phyloP scores from a whole-genome alignment of 1,284 basidiomycete species.

The Apiotrichum brassicae region DNA sequence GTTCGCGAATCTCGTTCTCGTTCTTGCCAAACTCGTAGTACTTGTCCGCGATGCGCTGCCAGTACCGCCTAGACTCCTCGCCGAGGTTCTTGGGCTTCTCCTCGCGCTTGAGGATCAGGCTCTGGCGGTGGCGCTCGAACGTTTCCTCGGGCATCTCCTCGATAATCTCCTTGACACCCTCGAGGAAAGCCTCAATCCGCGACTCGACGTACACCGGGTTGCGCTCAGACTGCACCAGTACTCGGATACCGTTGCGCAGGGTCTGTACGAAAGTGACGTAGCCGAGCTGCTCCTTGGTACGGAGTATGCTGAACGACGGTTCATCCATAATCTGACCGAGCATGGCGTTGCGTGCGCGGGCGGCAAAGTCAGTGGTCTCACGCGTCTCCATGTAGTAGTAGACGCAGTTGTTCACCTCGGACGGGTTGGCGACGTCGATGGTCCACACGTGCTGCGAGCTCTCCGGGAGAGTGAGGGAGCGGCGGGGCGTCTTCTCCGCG shows the following conservation, averaged over 20 bases:
- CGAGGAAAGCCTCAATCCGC: constrained; percentile 81
- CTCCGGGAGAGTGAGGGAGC: constrained; percentile 62
- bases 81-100: constrained; percentile 67
- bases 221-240: constrained; percentile 87
- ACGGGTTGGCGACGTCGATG: constrained; percentile 68
- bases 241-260: constrained; percentile 64
- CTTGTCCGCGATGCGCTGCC: constrained; percentile 64
- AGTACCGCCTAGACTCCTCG: constrained; percentile 62
- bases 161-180: constrained; percentile 59
- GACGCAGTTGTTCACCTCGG: constrained; percentile 79
- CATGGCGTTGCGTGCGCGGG: constrained; percentile 43
- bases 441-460: constrained; percentile 68
- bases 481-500: constrained; percentile 55
- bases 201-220: constrained; percentile 76
- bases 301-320: constrained; percentile 85
- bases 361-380: constrained; percentile 51
- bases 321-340: constrained; percentile 72
- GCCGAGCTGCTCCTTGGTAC: constrained; percentile 96
- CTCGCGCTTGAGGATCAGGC: constrained; percentile 61
- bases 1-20: constrained; percentile 60
- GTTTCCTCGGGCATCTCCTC: constrained; percentile 57
- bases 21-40: constrained; percentile 69
- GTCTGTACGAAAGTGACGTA: constrained; percentile 65
- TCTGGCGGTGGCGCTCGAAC: constrained; percentile 60
- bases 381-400: constrained; percentile 69